phyloP scores from a whole-genome alignment of 2,329 filamentous ascomycete species.

The Fusarium caatingaense region DNA sequence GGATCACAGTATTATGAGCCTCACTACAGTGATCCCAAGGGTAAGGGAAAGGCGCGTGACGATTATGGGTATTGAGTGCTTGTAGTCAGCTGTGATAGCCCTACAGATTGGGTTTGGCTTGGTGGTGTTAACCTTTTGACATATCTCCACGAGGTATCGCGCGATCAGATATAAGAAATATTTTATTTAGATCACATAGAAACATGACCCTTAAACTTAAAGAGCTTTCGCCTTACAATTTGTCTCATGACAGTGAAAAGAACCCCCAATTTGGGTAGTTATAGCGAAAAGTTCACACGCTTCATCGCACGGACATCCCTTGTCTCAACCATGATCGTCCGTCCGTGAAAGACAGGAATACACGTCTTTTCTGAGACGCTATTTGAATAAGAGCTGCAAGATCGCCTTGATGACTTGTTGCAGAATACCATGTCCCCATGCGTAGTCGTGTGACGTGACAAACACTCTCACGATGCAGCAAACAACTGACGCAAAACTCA shows the following conservation, averaged over 20 bases:
- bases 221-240: not conserved
- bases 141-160: not conserved
- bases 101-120: not conserved
- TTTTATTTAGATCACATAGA: not conserved
- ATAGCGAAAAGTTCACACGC: not conserved
- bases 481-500: conserved; percentile 9
- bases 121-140: not conserved
- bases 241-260: not conserved
- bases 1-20: not conserved
- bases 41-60: not conserved
- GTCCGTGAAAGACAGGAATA: not conserved
- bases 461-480: not conserved
- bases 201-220: not conserved
- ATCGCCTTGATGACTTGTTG: not conserved
- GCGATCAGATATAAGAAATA: not conserved
- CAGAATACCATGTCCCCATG: not conserved
- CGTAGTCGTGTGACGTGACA: conserved; percentile 7
- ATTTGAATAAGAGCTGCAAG: not conserved
- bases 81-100: not conserved
- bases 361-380: not conserved
- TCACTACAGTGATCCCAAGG: not conserved
- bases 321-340: not conserved
- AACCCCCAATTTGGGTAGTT: not conserved
- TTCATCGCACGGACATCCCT: not conserved
- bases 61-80: not conserved